These are phyloP conservation scores for Brassica rapa DNA, from an alignment of 345 rosid species.

Conservation along the genomic window DNA sequence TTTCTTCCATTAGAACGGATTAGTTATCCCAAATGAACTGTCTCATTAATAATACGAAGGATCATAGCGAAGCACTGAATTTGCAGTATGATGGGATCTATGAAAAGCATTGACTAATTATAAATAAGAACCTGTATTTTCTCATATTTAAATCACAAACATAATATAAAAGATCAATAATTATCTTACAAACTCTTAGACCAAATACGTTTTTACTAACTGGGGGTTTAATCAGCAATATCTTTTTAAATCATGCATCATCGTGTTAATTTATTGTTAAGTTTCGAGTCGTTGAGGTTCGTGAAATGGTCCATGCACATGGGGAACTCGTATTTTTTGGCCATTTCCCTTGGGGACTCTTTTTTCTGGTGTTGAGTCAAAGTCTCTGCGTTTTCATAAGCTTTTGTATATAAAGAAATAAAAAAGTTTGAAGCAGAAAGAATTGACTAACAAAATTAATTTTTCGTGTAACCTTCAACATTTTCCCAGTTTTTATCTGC, in stretches of 20 bases:
- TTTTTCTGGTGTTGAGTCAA: conserved; percentile 29
- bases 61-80: not conserved
- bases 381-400: conserved; percentile 22
- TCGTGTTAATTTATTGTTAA: not conserved
- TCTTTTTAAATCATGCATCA: not conserved
- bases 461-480: not conserved
- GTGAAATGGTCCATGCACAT: conserved; percentile 17
- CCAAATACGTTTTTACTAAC: conserved; percentile 2
- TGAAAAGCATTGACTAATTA: not conserved
- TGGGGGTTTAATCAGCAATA: not conserved
- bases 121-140: not conserved
- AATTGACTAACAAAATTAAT: not conserved
- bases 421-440: not conserved
- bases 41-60: not conserved
- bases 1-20: not conserved
- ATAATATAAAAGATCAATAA: not conserved
- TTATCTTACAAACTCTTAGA: not conserved
- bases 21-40: not conserved
- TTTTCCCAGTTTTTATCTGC: not conserved
- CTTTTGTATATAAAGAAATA: not conserved
- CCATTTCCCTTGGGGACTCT: conserved; percentile 3
- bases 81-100: not conserved
- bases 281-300: conserved; percentile 13
- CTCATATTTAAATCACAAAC: not conserved
- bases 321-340: conserved; percentile 6